phyloP scores from a whole-genome alignment of 1,284 basidiomycete species.

The Cryptococcus maquisensis region DNA sequence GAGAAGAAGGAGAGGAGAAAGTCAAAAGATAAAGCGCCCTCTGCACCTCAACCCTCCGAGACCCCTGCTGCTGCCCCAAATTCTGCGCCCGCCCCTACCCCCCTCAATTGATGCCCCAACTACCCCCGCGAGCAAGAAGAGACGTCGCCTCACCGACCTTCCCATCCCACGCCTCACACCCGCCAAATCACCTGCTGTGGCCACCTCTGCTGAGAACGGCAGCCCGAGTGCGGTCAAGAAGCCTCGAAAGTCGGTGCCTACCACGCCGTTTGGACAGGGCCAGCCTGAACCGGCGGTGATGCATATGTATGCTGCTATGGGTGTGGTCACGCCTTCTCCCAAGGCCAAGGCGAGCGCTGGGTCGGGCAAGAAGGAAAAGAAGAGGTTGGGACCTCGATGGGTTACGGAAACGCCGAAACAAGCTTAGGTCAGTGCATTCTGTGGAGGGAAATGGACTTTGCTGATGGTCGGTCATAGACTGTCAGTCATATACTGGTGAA shows the following conservation, averaged over 20 bases:
- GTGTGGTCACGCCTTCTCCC: background rate
- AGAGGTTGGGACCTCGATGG: conserved; percentile 10
- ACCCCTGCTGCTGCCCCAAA: background rate
- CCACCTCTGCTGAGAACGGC: background rate
- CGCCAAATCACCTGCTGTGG: background rate
- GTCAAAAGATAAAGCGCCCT: background rate
- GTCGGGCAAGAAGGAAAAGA: conserved; percentile 7
- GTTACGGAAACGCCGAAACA: conserved; percentile 18
- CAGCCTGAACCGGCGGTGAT: background rate
- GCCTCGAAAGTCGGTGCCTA: background rate
- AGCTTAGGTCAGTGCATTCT: background rate
- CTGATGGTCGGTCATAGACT: no score
- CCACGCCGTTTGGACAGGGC: background rate
- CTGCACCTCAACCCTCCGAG: background rate
- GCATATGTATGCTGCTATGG: conserved; percentile 1
- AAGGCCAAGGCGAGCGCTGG: background rate
- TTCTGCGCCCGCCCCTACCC: background rate
- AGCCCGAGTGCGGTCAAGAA: background rate
- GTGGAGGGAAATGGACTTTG: no score
- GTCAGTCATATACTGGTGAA: no score
- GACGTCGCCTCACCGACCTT: background rate
- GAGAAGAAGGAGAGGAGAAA: background rate
- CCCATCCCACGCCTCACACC: background rate
- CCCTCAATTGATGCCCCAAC: background rate
- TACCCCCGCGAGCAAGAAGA: background rate